Conservation (phyloP, 2,329 filamentous ascomycete genomes). For the Fusarium coicis region DNA sequence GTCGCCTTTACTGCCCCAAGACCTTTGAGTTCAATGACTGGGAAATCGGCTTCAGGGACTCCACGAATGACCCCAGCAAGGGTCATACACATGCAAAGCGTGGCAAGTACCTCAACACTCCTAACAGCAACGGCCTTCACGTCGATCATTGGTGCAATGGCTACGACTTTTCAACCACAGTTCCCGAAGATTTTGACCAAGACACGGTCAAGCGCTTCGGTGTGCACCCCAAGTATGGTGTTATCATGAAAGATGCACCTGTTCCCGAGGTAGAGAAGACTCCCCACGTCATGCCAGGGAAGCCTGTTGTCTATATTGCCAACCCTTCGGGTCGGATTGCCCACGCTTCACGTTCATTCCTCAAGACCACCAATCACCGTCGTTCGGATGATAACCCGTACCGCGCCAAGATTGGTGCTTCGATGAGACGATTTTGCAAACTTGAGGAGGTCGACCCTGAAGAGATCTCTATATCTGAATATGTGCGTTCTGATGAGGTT, state of each 20-base stretch:
- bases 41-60: conserved; percentile 70
- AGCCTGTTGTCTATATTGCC: conserved; percentile 61
- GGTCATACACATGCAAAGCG: conserved; percentile 64
- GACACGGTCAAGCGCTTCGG: conserved; percentile 60
- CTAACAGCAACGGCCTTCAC: conserved; percentile 65
- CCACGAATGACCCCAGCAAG: conserved; percentile 65
- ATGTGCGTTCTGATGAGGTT: conserved; percentile 48
- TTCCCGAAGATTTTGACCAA: conserved; percentile 62
- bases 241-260: conserved; percentile 60
- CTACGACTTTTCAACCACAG: conserved; percentile 62
- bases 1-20: conserved; percentile 61
- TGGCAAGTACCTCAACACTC: conserved; percentile 64
- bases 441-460: conserved; percentile 46
- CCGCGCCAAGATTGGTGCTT: conserved; percentile 49
- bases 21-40: conserved; percentile 60
- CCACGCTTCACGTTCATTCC: conserved; percentile 60
- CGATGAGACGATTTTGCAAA: conserved; percentile 54
- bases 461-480: conserved; percentile 49
- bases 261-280: conserved; percentile 57
- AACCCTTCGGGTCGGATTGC: conserved; percentile 58
- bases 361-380: conserved; percentile 49
- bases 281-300: conserved; percentile 56
- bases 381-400: conserved; percentile 49
- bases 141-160: conserved; percentile 64
- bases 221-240: conserved; percentile 64